Base-by-base conservation (phyloP, 805 yeast species). In the Candida odintsovae region DNA sequence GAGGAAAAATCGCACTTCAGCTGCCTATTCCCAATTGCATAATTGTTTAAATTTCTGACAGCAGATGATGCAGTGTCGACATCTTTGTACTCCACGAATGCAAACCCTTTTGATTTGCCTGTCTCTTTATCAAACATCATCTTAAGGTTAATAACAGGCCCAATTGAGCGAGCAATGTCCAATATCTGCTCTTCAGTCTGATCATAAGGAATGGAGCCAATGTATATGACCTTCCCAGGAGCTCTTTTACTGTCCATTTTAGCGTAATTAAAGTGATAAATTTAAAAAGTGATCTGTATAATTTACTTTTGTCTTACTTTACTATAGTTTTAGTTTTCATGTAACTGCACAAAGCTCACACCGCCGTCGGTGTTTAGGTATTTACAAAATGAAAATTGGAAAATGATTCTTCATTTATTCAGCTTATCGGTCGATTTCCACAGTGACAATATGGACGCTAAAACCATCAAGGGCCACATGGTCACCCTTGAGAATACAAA, bases 171-270 rank as follows among this genome's bases (percentile, higher is more conserved):
- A 50, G 95, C 95, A 13, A 92, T 78, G 52, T 87, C 95, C 54
- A 78, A 66, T n/a, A 92, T 83, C 63, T 90, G 97, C 56, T 89
- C 95, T 62, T 92, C 98, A 0, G 97, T 86, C 59, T 86, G 89
- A 58, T 92, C 97, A 61, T 82, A 89, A 1, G 98, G 98, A 35
- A 92, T 86, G 15, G 88, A 83, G 3, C 96, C 36, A 38, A 90
- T 78, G 57, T 86, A 86, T 3, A 89, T 84, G 29, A 77, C 78
- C 48, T 66, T 63, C 7, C 69, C 63, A 15, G 70, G 68, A 6
- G 47, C 43, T 45, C 47, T 52, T 26, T 49, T 43, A 16, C 47
- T 42, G 55, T 33, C 36, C 36, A 33, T 33, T 5, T 5, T 33
- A 8, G 12, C 28, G 12, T 6, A 13, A 13, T 25, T 6, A 25